Evolutionary conservation across 2,329 filamentous ascomycete species (phyloP).

Genomic region (Xylaria sp.): DNA sequence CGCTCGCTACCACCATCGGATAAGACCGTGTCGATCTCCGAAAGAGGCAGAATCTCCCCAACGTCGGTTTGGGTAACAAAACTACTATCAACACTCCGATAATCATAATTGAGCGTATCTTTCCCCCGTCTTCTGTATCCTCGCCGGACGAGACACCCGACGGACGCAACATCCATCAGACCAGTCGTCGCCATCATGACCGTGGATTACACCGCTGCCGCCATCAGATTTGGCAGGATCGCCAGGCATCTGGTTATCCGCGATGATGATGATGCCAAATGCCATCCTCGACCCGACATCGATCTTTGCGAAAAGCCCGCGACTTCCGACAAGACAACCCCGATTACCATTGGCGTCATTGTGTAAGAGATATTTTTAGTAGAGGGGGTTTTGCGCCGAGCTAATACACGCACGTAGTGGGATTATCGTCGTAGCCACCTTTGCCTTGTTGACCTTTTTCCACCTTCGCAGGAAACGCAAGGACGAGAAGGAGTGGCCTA

Average conservation of each 20-base stretch:
- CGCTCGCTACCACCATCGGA: conserved; percentile 5
- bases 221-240: conserved; percentile 36
- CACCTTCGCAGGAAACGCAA: conserved; percentile 44
- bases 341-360: conserved; percentile 43
- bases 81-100: not conserved
- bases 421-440: conserved; percentile 38
- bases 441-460: conserved; percentile 41
- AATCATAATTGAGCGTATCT: not conserved
- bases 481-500: conserved; percentile 47
- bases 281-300: conserved; percentile 46
- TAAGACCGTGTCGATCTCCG: not conserved
- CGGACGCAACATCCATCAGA: not conserved
- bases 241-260: conserved; percentile 39
- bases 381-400: not conserved
- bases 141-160: not conserved
- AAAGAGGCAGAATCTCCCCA: not conserved
- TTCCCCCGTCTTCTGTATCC: not conserved
- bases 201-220: conserved; percentile 34
- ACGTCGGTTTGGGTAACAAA: not conserved
- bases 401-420: conserved; percentile 38
- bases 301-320: conserved; percentile 48
- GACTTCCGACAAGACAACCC: conserved; percentile 35
- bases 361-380: conserved; percentile 37
- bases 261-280: conserved; percentile 36
- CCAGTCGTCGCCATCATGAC: not conserved